Percentiles rank a stretch among this genome's conserved stretches.
Evolutionary conservation across 1,284 basidiomycete genomes (phyloP).

Genomic region (Boletus sp.): DNA sequence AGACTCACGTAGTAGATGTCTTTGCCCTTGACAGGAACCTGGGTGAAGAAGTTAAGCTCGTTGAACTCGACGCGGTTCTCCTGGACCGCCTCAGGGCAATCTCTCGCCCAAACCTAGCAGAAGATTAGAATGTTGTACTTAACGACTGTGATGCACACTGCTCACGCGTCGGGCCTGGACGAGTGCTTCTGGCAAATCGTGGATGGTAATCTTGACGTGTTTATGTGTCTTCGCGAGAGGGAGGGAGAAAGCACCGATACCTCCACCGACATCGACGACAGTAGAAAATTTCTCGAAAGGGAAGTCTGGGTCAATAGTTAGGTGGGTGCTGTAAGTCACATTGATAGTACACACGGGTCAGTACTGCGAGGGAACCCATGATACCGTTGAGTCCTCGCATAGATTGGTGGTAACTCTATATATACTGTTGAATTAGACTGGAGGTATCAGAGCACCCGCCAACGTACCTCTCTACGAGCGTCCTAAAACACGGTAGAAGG

Average conservation of each 20-base stretch:
- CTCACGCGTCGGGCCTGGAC: slow-evolving; percentile 24
- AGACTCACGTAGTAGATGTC: slow-evolving; percentile 35
- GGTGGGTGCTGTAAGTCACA: neutral
- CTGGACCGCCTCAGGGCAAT: slow-evolving; percentile 25
- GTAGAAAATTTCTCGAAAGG: slow-evolving; percentile 28
- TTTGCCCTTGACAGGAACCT: slow-evolving; percentile 25
- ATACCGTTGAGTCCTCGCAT: slow-evolving; percentile 28
- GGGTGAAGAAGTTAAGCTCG: slow-evolving; percentile 32
- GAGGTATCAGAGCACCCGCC: neutral
- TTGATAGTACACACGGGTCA: slow-evolving; percentile 18
- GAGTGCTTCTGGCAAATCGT: slow-evolving; percentile 30
- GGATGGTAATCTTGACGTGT: slow-evolving; percentile 31
- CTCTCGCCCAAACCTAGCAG: slow-evolving; percentile 23
- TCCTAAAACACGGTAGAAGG: slow-evolving; percentile 8
- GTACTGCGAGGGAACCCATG: slow-evolving; percentile 29
- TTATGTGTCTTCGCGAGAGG: slow-evolving; percentile 26
- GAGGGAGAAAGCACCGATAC: slow-evolving; percentile 32
- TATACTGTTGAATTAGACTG: neutral
- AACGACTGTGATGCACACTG: neutral
- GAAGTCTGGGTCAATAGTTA: slow-evolving; percentile 18
- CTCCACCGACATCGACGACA: slow-evolving; percentile 36
- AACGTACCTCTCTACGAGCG: slow-evolving; percentile 20
- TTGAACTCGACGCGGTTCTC: slow-evolving; percentile 28
- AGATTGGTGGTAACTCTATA: slow-evolving; percentile 23
- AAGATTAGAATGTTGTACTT: neutral